Conservation (phyloP, 2,329 filamentous ascomycete species). For the Seiridium unicorne region DNA sequence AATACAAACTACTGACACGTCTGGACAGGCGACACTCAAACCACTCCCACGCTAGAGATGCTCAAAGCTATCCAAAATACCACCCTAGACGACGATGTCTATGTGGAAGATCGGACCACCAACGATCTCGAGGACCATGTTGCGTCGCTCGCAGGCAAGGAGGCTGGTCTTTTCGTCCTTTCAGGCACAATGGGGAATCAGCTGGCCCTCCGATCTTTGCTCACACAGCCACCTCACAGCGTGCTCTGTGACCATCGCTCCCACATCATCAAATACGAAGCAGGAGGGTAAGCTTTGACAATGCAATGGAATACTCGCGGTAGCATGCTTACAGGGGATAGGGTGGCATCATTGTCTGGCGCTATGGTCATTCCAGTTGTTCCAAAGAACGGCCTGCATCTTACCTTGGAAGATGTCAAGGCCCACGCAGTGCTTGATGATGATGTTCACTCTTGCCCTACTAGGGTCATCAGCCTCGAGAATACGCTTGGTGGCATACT, state of each 20-base stretch:
- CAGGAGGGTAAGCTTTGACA: conserved; percentile 34
- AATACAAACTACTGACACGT: background rate
- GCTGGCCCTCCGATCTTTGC: conserved; percentile 67
- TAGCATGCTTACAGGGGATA: background rate
- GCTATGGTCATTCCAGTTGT: conserved; percentile 54
- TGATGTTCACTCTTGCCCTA: conserved; percentile 39
- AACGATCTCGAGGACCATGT: conserved; percentile 64
- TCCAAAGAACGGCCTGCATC: conserved; percentile 33
- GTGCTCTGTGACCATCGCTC: conserved; percentile 67
- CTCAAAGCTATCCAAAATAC: conserved; percentile 66
- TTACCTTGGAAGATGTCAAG: conserved; percentile 41
- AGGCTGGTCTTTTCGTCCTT: conserved; percentile 68
- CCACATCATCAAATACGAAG: conserved; percentile 64
- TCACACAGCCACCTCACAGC: conserved; percentile 67
- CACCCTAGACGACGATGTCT: conserved; percentile 76
- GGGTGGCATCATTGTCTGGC: conserved; percentile 60
- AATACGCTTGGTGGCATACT: conserved; percentile 37
- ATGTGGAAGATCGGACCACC: conserved; percentile 69
- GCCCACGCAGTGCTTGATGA: conserved; percentile 35
- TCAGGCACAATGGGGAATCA: conserved; percentile 85
- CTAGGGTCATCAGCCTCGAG: conserved; percentile 39
- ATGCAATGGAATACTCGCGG: too few species aligned
- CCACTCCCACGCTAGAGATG: conserved; percentile 69
- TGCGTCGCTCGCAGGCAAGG: conserved; percentile 63
- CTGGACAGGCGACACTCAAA: conserved; percentile 61